Percentiles rank a stretch among this genome's conserved stretches.
phyloP scores from a whole-genome alignment of 768 basidiomycete species.

The Suillus cothurnatus region DNA sequence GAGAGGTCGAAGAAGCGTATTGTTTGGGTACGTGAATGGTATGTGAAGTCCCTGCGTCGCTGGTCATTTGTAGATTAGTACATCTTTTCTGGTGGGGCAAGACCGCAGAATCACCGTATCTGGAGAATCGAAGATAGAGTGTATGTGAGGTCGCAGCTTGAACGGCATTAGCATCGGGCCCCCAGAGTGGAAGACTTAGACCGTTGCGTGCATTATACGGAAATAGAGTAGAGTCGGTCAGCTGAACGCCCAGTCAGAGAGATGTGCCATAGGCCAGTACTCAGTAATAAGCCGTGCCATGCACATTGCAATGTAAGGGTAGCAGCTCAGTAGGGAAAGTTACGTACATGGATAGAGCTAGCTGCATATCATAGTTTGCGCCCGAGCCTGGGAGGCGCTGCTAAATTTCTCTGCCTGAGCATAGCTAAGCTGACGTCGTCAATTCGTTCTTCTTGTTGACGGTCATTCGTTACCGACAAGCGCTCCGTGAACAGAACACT shows the following conservation, averaged over 20 bases:
- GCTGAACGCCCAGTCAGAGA: background rate
- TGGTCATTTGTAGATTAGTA: background rate
- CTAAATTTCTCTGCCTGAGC: background rate
- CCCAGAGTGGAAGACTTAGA: background rate
- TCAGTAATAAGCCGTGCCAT: background rate
- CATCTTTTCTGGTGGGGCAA: background rate
- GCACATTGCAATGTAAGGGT: background rate
- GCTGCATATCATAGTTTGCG: background rate
- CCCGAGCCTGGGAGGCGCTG: background rate
- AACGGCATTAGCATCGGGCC: background rate
- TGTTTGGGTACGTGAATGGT: background rate
- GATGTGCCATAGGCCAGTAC: background rate
- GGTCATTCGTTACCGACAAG: conserved; percentile 1
- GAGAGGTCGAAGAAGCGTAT: background rate
- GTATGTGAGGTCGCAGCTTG: background rate
- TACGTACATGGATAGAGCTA: background rate
- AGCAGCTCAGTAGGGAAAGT: background rate
- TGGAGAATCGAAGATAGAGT: background rate
- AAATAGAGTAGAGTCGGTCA: background rate
- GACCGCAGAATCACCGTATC: background rate
- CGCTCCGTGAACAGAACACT: background rate
- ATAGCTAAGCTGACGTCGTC: background rate
- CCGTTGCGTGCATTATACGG: background rate
- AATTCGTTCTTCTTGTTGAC: background rate
- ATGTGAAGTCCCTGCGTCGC: background rate